Percentiles rank a stretch among this genome's conserved stretches.
phyloP scores from a whole-genome alignment of 75 land plant species.

The Selaginella moellendorffii region DNA sequence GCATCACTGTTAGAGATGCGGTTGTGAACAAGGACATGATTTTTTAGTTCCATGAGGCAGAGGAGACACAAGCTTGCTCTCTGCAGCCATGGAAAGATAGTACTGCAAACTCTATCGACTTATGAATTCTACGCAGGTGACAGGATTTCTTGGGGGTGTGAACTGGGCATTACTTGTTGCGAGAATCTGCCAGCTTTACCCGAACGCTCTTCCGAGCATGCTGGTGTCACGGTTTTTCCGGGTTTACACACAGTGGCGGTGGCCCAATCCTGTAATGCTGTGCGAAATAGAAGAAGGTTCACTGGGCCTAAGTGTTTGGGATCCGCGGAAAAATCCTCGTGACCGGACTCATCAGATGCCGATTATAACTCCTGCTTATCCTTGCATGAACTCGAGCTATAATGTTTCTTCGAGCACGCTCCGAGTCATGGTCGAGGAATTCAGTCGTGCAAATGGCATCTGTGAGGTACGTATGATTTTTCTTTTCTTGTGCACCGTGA shows the following conservation, averaged over 20 bases:
- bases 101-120: too few relatives aligned
- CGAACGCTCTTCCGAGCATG: conserved; percentile 85
- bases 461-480: conserved; percentile 45
- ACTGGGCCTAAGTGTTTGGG: conserved; percentile 78
- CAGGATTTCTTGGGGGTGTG: conserved; percentile 95
- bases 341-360: conserved; percentile 82
- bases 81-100: too few relatives aligned
- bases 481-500: too few relatives aligned
- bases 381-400: conserved; percentile 97
- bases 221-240: conserved; percentile 80
- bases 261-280: conserved; percentile 98
- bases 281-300: conserved; percentile 68
- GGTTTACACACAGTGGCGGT: conserved; percentile 85
- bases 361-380: conserved; percentile 93
- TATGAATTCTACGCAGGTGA: conserved; percentile 43
- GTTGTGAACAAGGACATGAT: neutral
- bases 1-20: neutral
- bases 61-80: too few relatives aligned
- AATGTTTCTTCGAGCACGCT: conserved; percentile 84
- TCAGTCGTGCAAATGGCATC: conserved; percentile 57
- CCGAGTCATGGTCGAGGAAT: conserved; percentile 86
- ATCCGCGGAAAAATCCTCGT: conserved; percentile 67
- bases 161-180: conserved; percentile 98
- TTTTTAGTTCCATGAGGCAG: too few relatives aligned
- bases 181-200: conserved; percentile 87